phyloP scores from a whole-genome alignment of 352 stramenopile genomes.

The Phytophthora megakarya region DNA sequence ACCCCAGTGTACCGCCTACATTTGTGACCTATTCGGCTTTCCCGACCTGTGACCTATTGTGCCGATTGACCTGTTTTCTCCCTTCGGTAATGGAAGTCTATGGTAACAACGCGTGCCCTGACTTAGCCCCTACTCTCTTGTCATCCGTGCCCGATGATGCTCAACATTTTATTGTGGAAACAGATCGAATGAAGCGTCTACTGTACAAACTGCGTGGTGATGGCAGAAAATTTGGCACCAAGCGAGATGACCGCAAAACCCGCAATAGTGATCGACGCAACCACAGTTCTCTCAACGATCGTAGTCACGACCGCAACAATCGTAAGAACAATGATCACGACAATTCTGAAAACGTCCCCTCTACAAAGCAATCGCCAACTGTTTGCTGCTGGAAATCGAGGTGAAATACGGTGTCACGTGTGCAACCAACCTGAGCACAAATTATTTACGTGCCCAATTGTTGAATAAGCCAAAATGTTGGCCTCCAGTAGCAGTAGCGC shows the following conservation, averaged over 20 bases:
- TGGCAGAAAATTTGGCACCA: background rate
- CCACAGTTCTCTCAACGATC: background rate
- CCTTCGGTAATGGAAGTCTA: constrained; percentile 7
- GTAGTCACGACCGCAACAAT: background rate
- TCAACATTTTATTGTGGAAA: background rate
- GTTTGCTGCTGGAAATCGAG: too few species aligned
- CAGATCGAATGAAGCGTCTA: background rate
- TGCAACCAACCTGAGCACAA: background rate
- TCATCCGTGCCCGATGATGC: background rate
- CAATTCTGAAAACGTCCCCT: background rate
- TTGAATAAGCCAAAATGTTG: background rate
- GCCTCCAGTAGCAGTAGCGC: too few species aligned
- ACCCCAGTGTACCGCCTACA: too few species aligned
- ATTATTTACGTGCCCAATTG: background rate
- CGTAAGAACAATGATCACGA: background rate
- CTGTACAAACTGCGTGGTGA: constrained; percentile 3
- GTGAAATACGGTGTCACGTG: background rate
- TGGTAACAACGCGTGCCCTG: background rate
- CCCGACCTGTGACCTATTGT: too few species aligned
- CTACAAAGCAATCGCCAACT: background rate
- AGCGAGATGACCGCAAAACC: background rate
- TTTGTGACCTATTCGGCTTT: too few species aligned
- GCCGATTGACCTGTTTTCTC: too few species aligned
- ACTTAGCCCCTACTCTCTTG: background rate
- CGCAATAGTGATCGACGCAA: background rate